These are phyloP conservation scores for Sanguinoderma infundibulare DNA, from an alignment of 1,284 basidiomycete species.

Conservation along the genomic window DNA sequence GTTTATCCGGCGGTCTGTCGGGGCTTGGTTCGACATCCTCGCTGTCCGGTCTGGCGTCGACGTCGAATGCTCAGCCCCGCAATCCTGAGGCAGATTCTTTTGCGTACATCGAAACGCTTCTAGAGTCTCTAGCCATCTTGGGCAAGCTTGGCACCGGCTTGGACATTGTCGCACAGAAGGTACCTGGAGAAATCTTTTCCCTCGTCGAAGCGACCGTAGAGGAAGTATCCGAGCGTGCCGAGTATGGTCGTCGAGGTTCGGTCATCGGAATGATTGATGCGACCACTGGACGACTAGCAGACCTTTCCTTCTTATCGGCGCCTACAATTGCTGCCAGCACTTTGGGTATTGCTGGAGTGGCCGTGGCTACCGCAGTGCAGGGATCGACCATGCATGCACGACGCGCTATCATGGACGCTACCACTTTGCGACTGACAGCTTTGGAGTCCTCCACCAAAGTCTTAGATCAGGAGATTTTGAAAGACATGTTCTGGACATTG, in stretches of 20 bases:
- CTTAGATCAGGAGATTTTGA: slow-evolving; percentile 83
- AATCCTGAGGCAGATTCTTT: slow-evolving; percentile 96
- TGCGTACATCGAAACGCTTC: slow-evolving; percentile 90
- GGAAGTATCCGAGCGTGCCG: slow-evolving; percentile 89
- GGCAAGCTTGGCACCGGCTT: slow-evolving; percentile 88
- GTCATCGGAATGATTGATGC: slow-evolving; percentile 35
- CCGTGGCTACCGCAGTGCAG: slow-evolving; percentile 23
- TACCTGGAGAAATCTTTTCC: slow-evolving; percentile 85
- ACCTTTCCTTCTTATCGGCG: slow-evolving; percentile 53
- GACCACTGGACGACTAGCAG: slow-evolving; percentile 21
- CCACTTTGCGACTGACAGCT: slow-evolving; percentile 71
- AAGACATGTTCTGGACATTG: slow-evolving; percentile 96
- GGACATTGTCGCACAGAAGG: slow-evolving; percentile 84
- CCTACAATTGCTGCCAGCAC: slow-evolving; percentile 22
- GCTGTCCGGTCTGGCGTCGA: slow-evolving; percentile 26
- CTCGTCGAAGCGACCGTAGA: slow-evolving; percentile 89
- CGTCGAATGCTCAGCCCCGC: slow-evolving; percentile 25
- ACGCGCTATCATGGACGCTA: slow-evolving; percentile 43
- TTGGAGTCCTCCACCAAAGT: slow-evolving; percentile 79
- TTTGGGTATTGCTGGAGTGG: slow-evolving; percentile 30
- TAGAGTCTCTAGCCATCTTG: slow-evolving; percentile 91
- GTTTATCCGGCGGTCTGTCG: slow-evolving; percentile 27
- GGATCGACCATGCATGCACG: slow-evolving; percentile 13
- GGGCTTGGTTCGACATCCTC: slow-evolving; percentile 31
- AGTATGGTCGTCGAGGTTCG: slow-evolving; percentile 67